phyloP scores from a whole-genome alignment of 192 early-diverging fungal species.

The Podila horticola region DNA sequence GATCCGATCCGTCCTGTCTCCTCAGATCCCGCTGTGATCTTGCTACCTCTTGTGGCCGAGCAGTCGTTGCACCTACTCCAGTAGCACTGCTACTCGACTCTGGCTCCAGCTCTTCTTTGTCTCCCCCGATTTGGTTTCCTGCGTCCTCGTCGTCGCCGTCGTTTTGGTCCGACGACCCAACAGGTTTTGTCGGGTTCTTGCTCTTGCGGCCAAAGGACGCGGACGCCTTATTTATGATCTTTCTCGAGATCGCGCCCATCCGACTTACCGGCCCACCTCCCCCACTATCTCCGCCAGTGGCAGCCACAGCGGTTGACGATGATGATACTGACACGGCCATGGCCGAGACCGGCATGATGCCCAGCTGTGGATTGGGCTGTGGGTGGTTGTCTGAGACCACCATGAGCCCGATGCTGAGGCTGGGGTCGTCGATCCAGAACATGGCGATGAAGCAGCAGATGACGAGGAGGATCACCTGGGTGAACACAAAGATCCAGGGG shows the following conservation, averaged over 20 bases:
- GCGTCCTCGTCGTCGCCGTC: background rate
- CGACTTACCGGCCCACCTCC: background rate
- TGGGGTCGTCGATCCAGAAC: constrained; percentile 50
- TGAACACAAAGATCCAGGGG: constrained; percentile 44
- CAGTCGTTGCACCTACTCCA: background rate
- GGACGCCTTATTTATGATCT: background rate
- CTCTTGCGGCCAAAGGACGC: background rate
- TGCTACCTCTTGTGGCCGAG: background rate
- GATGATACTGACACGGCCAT: background rate
- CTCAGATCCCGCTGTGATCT: too few relatives aligned
- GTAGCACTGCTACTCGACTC: background rate
- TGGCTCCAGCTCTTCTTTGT: background rate
- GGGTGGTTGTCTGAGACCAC: constrained; percentile 23
- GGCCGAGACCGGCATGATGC: background rate
- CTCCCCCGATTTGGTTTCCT: background rate
- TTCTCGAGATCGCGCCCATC: background rate
- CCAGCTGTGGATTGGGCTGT: background rate
- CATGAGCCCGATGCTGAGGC: constrained; percentile 36
- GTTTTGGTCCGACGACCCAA: background rate
- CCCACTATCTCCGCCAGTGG: background rate
- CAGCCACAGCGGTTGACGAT: background rate
- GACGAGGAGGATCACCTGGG: constrained; percentile 42
- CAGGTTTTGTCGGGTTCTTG: background rate
- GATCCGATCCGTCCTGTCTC: too few relatives aligned
- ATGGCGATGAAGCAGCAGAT: constrained; percentile 48